Evolutionary conservation across 768 basidiomycete species (phyloP), one percentile per base, ranked within the genome.

Genomic region (Auricularia auricula-judae): DNA sequence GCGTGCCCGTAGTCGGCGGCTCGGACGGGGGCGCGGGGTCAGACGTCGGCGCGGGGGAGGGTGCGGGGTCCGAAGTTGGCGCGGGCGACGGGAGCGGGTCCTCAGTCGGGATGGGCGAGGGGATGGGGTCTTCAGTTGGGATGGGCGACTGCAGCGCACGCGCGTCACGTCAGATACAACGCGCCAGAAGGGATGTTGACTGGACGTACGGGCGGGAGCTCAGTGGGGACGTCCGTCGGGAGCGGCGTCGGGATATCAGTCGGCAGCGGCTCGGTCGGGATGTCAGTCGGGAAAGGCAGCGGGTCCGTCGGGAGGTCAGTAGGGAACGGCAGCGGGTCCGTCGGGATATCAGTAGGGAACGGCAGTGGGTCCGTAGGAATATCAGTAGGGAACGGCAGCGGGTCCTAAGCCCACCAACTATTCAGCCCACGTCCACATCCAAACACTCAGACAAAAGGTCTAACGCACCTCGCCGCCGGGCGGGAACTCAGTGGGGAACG

Each of bases 11-110:
- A 8, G 47, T 18, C 5, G 47, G 47, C 2, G 47, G 47, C 5
- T 8, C 70, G 70, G 18, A 73, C 51, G 47, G 47, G 5, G 47
- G 16, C 18, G 43, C 43, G 18, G 43, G 43, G 8, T 10, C 43
- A 2, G 14, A 16, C 5, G 47, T 51, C 5, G 47, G 21, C 3
- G 8, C 21, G 21, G 47, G 47, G 1, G 21, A 8, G 47, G 47
- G 47, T 2, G 47, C 47, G 47, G 47, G 21, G 16, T 51, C 47
- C 1, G 8, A 8, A 2, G 47, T 51, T 21, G 47, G 47, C 11
- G 3, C 18, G 16, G 14, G 47, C 47, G 8, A 10, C 1, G 47
- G 14, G 11, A 18, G 16, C 23, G 23, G 23, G 23, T 29, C 23
- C 2, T 39, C 39, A 39, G 39, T 39, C 39, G 39, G 21, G 11